Evolutionary conservation across 257 asterid genomes (phyloP).

Genomic region (Buddleja alternifolia): DNA sequence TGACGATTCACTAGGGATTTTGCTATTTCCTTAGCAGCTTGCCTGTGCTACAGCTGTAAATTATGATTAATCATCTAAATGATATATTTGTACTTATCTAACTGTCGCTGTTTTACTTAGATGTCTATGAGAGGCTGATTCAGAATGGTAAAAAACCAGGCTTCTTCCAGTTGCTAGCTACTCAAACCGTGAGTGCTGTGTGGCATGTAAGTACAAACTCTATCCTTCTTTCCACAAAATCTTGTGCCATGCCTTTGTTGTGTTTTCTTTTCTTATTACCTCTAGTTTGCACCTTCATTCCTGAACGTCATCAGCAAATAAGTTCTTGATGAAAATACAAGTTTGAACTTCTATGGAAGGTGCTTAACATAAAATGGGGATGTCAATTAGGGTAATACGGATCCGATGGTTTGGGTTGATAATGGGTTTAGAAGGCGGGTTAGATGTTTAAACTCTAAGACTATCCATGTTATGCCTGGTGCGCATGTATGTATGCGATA

Average conservation of each 20-base stretch:
- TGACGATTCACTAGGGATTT: neutral
- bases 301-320: neutral
- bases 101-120: slow-evolving; percentile 37
- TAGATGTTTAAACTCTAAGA: no score
- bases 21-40: slow-evolving; percentile 1
- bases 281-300: slow-evolving; percentile 2
- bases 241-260: neutral
- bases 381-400: neutral
- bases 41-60: neutral
- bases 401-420: neutral
- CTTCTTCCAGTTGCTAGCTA: slow-evolving; percentile 89
- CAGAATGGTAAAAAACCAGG: slow-evolving; percentile 86
- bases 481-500: neutral
- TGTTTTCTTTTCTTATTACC: neutral
- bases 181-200: slow-evolving; percentile 94
- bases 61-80: neutral
- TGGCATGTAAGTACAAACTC: slow-evolving; percentile 79
- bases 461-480: no score
- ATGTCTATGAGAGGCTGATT: slow-evolving; percentile 85
- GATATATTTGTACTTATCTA: slow-evolving; percentile 16
- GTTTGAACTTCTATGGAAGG: neutral
- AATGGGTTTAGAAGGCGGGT: neutral
- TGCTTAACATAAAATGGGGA: slow-evolving; percentile 1
- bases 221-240: slow-evolving; percentile 11
- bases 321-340: neutral